phyloP scores from a whole-genome alignment of 2,329 filamentous ascomycete genomes.

The Kalaharituber pfeilii region DNA sequence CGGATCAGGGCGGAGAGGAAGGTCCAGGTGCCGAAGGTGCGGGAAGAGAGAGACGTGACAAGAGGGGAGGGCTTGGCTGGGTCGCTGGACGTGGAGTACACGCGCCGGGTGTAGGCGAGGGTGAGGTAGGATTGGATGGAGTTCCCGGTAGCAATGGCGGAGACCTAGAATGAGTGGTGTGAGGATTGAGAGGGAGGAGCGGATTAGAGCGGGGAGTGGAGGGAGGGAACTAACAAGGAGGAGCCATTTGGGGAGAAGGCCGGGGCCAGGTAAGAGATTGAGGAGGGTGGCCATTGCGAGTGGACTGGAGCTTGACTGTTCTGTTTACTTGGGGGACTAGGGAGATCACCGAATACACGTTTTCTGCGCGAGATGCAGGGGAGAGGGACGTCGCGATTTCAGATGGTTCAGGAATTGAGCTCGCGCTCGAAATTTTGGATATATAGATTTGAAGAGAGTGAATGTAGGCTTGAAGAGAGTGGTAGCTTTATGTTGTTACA shows the following conservation, averaged over 20 bases:
- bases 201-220: background rate
- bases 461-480: no score
- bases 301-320: no score
- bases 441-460: no score
- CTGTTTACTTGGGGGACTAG: no score
- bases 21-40: conserved; percentile 80
- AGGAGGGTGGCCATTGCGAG: background rate
- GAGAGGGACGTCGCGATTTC: background rate
- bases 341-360: no score
- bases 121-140: conserved; percentile 68
- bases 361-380: background rate
- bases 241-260: background rate
- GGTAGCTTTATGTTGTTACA: no score
- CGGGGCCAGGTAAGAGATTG: background rate
- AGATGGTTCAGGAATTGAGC: no score
- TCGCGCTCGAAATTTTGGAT: no score
- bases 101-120: conserved; percentile 62
- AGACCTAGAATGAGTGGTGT: conserved; percentile 31
- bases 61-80: conserved; percentile 27
- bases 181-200: no score
- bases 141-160: conserved; percentile 67
- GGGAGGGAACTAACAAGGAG: background rate
- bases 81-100: conserved; percentile 50
- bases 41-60: conserved; percentile 57
- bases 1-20: conserved; percentile 59